A percentile compares a stretch with the other conserved stretches of the same genome.
phyloP scores from a whole-genome alignment of 2,329 filamentous ascomycete species.

The Ceratocystis eucalypticola region DNA sequence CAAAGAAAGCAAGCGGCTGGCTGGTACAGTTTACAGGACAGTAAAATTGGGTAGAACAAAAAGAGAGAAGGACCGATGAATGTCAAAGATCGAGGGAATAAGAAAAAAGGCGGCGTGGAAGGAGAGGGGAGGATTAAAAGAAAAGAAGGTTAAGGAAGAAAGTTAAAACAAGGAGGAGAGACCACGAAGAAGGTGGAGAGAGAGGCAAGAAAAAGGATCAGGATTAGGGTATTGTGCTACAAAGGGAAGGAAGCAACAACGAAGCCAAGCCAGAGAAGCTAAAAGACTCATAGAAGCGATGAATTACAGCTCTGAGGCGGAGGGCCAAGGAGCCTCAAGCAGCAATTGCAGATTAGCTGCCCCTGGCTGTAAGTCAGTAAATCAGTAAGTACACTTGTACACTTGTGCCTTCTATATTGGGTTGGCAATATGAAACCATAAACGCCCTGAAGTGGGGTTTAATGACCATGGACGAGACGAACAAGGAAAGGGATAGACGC shows the following conservation, averaged over 20 bases:
- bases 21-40: conserved; percentile 4
- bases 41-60: background rate
- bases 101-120: background rate
- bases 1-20: conserved; percentile 5
- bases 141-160: background rate
- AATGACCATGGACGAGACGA: background rate
- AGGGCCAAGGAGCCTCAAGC: background rate
- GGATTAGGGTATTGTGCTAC: background rate
- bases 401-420: background rate
- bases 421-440: background rate
- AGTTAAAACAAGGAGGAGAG: conserved; percentile 10
- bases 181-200: conserved; percentile 3
- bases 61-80: background rate
- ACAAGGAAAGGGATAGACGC: background rate
- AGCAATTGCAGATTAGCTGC: background rate
- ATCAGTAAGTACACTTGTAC: background rate
- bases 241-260: background rate
- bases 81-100: background rate
- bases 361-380: background rate
- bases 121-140: background rate
- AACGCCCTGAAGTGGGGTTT: background rate
- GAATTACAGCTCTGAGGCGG: background rate
- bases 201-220: background rate
- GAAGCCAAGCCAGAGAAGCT: background rate
- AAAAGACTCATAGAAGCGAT: background rate